phyloP scores from a whole-genome alignment of 768 basidiomycete species.

The Trametes cingulata region DNA sequence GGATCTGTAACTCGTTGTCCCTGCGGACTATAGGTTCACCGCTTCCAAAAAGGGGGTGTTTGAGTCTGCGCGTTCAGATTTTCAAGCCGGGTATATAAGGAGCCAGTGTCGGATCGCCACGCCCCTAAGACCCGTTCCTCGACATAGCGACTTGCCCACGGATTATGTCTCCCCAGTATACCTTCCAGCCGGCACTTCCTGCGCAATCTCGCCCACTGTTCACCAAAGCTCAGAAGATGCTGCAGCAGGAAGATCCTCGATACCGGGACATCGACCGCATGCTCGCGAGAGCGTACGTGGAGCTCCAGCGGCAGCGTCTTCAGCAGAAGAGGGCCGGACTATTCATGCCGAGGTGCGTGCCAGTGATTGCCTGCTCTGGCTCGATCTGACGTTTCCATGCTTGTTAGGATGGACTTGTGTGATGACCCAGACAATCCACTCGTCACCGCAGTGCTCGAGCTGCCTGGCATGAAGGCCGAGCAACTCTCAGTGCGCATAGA shows the following conservation, averaged over 20 bases:
- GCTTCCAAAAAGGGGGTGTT: not conserved
- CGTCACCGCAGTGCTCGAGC: slow-evolving; percentile 39
- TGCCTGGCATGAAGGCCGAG: slow-evolving; percentile 41
- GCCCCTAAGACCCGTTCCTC: not conserved
- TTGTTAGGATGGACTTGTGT: slow-evolving; percentile 40
- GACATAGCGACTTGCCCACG: not conserved
- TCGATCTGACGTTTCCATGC: too few relatives aligned
- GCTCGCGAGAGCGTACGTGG: slow-evolving; percentile 19
- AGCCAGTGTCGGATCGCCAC: too few relatives aligned
- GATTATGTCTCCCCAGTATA: slow-evolving; percentile 17
- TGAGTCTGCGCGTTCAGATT: not conserved
- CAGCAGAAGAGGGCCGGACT: slow-evolving; percentile 6
- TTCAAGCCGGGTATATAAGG: not conserved
- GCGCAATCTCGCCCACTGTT: not conserved
- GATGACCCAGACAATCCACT: slow-evolving; percentile 37
- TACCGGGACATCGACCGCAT: slow-evolving; percentile 19
- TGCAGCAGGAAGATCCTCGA: slow-evolving; percentile 8
- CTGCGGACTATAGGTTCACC: slow-evolving; percentile 1
- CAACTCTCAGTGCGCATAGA: slow-evolving; percentile 39
- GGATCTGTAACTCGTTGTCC: not conserved
- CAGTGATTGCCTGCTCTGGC: not conserved
- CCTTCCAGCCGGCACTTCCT: not conserved
- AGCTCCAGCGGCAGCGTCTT: slow-evolving; percentile 1
- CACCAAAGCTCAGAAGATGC: slow-evolving; percentile 14
- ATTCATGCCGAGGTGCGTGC: slow-evolving; percentile 16